phyloP scores from a whole-genome alignment of 2,329 filamentous ascomycete species.

The Colletotrichum navitas region DNA sequence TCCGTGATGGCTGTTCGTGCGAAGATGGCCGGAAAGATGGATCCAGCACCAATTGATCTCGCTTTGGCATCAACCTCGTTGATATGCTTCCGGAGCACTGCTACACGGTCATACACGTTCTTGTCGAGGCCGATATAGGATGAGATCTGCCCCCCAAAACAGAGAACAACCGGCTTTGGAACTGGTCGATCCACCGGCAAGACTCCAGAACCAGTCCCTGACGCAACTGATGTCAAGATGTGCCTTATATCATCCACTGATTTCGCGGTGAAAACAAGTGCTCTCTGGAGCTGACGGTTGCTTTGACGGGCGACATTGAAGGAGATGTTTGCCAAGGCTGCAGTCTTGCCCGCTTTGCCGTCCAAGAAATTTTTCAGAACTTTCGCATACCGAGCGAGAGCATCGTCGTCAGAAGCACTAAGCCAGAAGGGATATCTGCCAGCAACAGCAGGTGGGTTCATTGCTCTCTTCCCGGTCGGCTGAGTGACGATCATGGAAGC shows the following conservation, averaged over 20 bases:
- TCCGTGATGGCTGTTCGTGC: constrained; percentile 46
- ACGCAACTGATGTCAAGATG: neutral
- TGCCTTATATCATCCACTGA: constrained; percentile 46
- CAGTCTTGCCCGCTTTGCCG: neutral
- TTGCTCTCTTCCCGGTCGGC: neutral
- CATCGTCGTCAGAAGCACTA: constrained; percentile 19
- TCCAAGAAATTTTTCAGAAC: neutral
- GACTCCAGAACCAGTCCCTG: neutral
- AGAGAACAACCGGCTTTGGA: constrained; percentile 50
- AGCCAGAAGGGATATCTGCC: constrained; percentile 29
- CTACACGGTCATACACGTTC: constrained; percentile 44
- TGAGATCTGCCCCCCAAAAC: constrained; percentile 55
- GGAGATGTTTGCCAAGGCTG: constrained; percentile 47
- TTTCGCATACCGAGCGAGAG: constrained; percentile 3
- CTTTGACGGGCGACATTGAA: constrained; percentile 50
- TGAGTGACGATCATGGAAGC: constrained; percentile 44
- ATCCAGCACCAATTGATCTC: constrained; percentile 48
- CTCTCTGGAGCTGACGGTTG: constrained; percentile 45
- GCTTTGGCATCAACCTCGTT: constrained; percentile 51
- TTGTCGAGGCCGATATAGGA: neutral
- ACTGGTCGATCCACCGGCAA: constrained; percentile 8
- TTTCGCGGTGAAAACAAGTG: constrained; percentile 46
- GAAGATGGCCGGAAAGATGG: constrained; percentile 50
- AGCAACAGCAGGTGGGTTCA: neutral
- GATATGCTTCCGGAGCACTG: constrained; percentile 47